These are phyloP conservation scores for Mycena albidolilacea DNA, from an alignment of 768 basidiomycete genomes.

Conservation along the genomic window DNA sequence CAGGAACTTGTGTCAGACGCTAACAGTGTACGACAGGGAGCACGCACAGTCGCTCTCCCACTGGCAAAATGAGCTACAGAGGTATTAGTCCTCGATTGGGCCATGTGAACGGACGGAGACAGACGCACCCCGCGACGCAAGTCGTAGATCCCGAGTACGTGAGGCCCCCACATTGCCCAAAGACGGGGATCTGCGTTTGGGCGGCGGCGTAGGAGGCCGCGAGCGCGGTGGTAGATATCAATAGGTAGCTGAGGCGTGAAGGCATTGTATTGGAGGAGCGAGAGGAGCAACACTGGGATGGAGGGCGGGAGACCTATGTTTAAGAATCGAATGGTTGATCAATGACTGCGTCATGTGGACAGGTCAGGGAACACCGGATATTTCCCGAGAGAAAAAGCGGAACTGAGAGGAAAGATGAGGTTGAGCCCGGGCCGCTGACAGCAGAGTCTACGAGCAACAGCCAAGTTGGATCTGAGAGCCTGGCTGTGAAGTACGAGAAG, in stretches of 20 bases:
- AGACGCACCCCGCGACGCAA: slow-evolving; percentile 57
- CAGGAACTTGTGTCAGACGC: background rate
- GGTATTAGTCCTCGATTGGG: background rate
- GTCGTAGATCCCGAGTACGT: slow-evolving; percentile 52
- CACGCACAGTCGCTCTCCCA: slow-evolving; percentile 16
- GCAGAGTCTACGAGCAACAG: too few relatives aligned
- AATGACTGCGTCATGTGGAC: too few relatives aligned
- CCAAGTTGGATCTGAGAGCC: too few relatives aligned
- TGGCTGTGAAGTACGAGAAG: too few relatives aligned
- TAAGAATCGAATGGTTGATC: too few relatives aligned
- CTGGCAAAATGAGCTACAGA: background rate
- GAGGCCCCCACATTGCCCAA: slow-evolving; percentile 24
- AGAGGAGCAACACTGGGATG: too few relatives aligned
- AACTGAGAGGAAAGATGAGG: too few relatives aligned
- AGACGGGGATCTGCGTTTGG: slow-evolving; percentile 14
- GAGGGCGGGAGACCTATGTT: too few relatives aligned
- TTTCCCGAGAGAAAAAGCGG: too few relatives aligned
- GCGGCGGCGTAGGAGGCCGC: background rate
- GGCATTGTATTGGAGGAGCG: too few relatives aligned
- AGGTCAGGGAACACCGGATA: too few relatives aligned
- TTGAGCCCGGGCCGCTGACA: too few relatives aligned
- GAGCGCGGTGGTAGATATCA: background rate
- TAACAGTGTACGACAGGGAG: background rate
- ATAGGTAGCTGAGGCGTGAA: background rate
- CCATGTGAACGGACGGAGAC: background rate